phyloP scores from a whole-genome alignment of 768 basidiomycete genomes.

The Phlebiopsis gigantea region DNA sequence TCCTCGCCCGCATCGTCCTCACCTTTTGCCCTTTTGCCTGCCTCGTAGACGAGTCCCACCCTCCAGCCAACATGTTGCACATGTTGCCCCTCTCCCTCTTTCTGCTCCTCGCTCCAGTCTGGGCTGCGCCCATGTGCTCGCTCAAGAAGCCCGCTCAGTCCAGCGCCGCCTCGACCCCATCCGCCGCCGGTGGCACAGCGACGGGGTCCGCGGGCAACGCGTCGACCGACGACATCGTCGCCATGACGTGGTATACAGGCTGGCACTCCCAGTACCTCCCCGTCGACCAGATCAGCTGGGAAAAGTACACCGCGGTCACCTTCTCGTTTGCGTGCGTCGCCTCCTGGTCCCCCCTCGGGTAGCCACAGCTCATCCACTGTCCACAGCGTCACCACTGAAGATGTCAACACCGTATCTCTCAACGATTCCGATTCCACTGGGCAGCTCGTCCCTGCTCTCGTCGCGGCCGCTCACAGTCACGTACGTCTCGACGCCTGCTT shows the following conservation, averaged over 20 bases:
- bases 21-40: neutral
- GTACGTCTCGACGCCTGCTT: slow-evolving; percentile 18
- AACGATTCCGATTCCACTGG: slow-evolving; percentile 47
- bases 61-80: slow-evolving; percentile 13
- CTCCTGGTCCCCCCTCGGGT: neutral
- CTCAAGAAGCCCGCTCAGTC: slow-evolving; percentile 12
- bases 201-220: neutral
- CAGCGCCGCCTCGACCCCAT: slow-evolving; percentile 6
- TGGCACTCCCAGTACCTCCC: slow-evolving; percentile 52
- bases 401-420: slow-evolving; percentile 28
- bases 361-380: neutral
- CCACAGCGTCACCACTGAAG: slow-evolving; percentile 30
- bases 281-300: slow-evolving; percentile 55
- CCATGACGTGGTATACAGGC: slow-evolving; percentile 62
- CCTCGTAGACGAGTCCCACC: slow-evolving; percentile 6
- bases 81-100: slow-evolving; percentile 18
- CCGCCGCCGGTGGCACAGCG: slow-evolving; percentile 6
- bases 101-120: slow-evolving; percentile 17
- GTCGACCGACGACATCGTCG: slow-evolving; percentile 26
- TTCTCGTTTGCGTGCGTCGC: slow-evolving; percentile 62
- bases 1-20: neutral
- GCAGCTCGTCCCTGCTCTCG: slow-evolving; percentile 50
- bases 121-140: slow-evolving; percentile 27
- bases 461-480: slow-evolving; percentile 35
- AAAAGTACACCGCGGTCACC: slow-evolving; percentile 58